A percentile compares a stretch with the other conserved stretches of the same genome.
Evolutionary conservation across 2,329 filamentous ascomycete species (phyloP).

Genomic region (Ascosphaera acerosa): DNA sequence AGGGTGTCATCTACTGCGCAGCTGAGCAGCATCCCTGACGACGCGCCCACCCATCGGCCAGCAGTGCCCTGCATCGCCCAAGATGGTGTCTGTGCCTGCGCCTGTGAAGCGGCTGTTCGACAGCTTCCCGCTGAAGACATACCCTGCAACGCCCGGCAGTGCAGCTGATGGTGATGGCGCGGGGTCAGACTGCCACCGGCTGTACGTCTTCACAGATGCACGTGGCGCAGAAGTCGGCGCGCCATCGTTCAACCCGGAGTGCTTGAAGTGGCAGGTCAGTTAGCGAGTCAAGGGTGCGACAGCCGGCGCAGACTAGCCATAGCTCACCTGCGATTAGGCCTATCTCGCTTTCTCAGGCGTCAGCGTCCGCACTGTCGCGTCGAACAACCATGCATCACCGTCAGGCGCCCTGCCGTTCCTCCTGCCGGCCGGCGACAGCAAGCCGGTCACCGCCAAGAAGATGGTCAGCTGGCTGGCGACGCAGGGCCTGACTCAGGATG

Average conservation of each 20-base stretch:
- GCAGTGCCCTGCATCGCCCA: too few species aligned
- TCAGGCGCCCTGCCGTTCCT: conserved; percentile 75
- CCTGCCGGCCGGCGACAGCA: conserved; percentile 30
- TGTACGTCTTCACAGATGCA: conserved; percentile 54
- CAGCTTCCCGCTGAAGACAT: conserved; percentile 51
- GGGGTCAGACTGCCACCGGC: conserved; percentile 30
- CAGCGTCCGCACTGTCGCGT: conserved; percentile 38
- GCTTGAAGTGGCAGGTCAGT: conserved; percentile 89
- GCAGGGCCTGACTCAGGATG: too few species aligned
- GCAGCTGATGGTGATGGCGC: conserved; percentile 43
- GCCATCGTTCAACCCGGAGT: conserved; percentile 75
- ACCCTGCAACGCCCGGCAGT: conserved; percentile 55
- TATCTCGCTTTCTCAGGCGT: conserved; percentile 57
- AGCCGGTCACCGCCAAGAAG: too few species aligned
- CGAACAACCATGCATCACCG: conserved; percentile 83
- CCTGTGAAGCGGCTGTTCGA: conserved; percentile 68
- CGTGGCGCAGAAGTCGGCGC: conserved; percentile 33
- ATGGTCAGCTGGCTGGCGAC: too few species aligned
- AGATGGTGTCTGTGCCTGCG: conserved; percentile 26
- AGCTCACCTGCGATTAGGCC: conserved; percentile 33
- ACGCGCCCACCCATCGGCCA: too few species aligned
- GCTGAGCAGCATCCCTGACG: too few species aligned
- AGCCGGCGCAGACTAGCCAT: background rate
- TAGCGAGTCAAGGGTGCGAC: too few species aligned
- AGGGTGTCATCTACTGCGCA: too few species aligned